phyloP scores from a whole-genome alignment of 2,329 filamentous ascomycete genomes.

The Colletotrichum caudatum region DNA sequence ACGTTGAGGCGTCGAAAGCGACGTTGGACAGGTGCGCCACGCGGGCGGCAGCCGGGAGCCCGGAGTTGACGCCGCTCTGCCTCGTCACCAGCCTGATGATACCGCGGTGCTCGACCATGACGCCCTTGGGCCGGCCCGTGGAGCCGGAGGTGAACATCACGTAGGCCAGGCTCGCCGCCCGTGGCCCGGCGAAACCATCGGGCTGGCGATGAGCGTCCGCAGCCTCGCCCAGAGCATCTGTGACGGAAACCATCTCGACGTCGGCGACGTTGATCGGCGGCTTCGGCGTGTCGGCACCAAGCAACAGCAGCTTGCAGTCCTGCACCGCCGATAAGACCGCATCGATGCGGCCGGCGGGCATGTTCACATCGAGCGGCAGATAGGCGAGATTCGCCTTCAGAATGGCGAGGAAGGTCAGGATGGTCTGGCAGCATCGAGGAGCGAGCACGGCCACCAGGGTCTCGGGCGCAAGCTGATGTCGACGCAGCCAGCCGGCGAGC shows the following conservation, averaged over 20 bases:
- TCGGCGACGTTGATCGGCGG: background rate
- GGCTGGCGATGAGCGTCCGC: background rate
- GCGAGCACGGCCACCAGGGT: background rate
- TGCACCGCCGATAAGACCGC: background rate
- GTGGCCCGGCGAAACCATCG: background rate
- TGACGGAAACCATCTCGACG: background rate
- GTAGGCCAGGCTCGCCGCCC: constrained; percentile 3
- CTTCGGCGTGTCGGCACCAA: background rate
- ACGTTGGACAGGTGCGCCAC: constrained; percentile 11
- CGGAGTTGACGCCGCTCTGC: background rate
- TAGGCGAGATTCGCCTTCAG: constrained; percentile 14
- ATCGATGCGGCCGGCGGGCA: background rate
- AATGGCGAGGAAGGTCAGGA: constrained; percentile 2
- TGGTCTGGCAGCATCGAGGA: background rate
- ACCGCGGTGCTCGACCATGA: constrained; percentile 16
- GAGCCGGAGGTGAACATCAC: constrained; percentile 19
- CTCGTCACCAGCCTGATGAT: constrained; percentile 6
- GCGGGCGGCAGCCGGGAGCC: background rate
- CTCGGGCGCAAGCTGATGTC: background rate
- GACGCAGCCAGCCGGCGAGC: background rate
- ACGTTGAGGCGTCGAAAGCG: constrained; percentile 15
- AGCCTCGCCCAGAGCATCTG: background rate
- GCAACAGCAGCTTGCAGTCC: background rate
- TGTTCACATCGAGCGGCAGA: constrained; percentile 7
- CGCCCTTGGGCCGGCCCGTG: constrained; percentile 10